Evolutionary conservation across 1,139 yeast species (phyloP), one percentile per base, ranked within the genome.

Genomic region (Blastobotrys buckinghamii): DNA sequence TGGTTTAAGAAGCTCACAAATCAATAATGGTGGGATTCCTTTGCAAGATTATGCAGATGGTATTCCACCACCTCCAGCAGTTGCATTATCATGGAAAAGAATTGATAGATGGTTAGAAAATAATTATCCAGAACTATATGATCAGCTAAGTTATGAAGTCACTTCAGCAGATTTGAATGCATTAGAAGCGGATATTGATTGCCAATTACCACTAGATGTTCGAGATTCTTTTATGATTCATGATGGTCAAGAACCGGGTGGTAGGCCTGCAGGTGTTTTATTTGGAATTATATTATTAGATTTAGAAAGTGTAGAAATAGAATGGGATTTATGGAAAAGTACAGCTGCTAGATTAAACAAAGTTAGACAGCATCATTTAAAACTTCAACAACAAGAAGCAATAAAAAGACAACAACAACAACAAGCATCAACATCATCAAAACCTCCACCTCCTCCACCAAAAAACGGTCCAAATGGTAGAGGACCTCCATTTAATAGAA

Each of bases 211-310:
- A 1, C 69, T 75, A 3, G 94, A 84, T 57, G 83, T 86, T 45
- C 78, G 92, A 58, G 92, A 83, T 61, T 81, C 84, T 51, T 82
- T 77, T 64, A 78, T 79, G 64, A 72, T 81, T 51, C 92, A 85
- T 63, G 95, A 86, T 63, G 95, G 95, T 51, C 95, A 86, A 68
- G 81, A 84, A 55, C 69, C 80, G 42, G 84, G 87, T 44, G 90
- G 90, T 16, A 75, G 76, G 57, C 88, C 89, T 19, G 77, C 84
- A 1, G 95, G 95, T 3, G 71, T 84, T 48, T 65, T 86, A 44
- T 81, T 82, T 73, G 90, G 94, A 20, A 72, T 83, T 60, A 78
- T 81, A 4, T 72, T 85, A 45, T 70, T 86, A 59, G 92, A 84
- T 63, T 70, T 85, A 52, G 95, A 85, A 63, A 73, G 79, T 49